These are phyloP conservation scores for Clathrus columnatus DNA, from an alignment of 768 basidiomycete species.

Conservation along the genomic window DNA sequence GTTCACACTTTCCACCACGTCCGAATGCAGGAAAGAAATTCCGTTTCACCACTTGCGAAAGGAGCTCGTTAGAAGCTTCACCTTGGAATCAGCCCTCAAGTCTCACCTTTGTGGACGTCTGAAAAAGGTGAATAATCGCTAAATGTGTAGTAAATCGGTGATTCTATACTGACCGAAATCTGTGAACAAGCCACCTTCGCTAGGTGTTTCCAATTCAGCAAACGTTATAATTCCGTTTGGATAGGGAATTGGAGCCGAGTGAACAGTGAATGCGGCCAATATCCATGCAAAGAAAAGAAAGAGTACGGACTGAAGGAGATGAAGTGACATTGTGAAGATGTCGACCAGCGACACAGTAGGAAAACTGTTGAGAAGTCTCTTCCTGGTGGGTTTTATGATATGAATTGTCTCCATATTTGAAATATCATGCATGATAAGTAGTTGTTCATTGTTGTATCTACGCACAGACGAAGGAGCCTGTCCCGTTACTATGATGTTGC, in stretches of 20 bases:
- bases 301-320: neutral
- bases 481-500: neutral
- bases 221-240: neutral
- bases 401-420: neutral
- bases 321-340: neutral
- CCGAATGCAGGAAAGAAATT: neutral
- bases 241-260: neutral
- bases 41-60: neutral
- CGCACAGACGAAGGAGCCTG: neutral
- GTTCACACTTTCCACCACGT: neutral
- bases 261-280: neutral
- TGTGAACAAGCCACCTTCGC: neutral
- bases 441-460: neutral
- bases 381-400: neutral
- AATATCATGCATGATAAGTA: neutral
- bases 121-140: neutral
- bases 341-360: slow-evolving; percentile 1
- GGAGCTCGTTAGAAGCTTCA: neutral
- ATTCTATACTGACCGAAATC: neutral
- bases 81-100: neutral
- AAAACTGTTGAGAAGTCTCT: neutral
- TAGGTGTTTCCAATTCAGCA: neutral
- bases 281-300: neutral
- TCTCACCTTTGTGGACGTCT: neutral
- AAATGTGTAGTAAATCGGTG: neutral